phyloP scores from a whole-genome alignment of 108 stramenopile species.

The Fistulifera pelliculosa region DNA sequence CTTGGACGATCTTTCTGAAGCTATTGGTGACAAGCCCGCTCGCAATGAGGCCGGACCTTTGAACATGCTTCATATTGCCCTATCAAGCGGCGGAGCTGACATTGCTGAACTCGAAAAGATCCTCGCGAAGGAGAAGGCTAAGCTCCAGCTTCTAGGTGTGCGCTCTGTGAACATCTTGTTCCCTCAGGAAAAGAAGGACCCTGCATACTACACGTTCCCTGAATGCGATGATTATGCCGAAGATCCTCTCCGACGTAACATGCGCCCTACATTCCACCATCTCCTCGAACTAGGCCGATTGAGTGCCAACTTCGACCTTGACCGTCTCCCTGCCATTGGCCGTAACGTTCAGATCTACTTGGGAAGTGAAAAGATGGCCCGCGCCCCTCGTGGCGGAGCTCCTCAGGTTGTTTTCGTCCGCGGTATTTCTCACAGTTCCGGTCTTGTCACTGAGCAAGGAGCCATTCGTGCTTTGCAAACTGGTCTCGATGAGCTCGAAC shows the following conservation, averaged over 20 bases:
- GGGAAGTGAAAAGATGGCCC: constrained; percentile 68
- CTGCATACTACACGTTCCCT: constrained; percentile 82
- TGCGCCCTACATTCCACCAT: constrained; percentile 96
- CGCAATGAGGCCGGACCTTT: constrained; percentile 47
- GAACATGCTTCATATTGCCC: constrained; percentile 82
- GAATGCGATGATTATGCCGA: constrained; percentile 70
- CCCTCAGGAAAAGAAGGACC: constrained; percentile 61
- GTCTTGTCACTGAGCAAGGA: constrained; percentile 53
- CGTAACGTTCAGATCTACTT: constrained; percentile 89
- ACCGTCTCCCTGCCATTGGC: constrained; percentile 83
- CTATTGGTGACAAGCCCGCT: constrained; percentile 38
- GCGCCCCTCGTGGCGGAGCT: constrained; percentile 50
- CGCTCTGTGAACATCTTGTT: constrained; percentile 77
- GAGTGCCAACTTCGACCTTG: constrained; percentile 70
- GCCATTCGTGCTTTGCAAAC: constrained; percentile 69
- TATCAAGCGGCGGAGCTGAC: constrained; percentile 23
- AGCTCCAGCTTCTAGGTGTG: constrained; percentile 63
- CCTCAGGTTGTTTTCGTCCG: constrained; percentile 92
- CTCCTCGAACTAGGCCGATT: constrained; percentile 84
- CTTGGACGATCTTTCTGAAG: constrained; percentile 46
- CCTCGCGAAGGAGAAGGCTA: constrained; percentile 36
- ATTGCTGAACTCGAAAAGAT: constrained; percentile 40
- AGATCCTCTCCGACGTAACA: constrained; percentile 88
- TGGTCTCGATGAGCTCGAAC: constrained; percentile 94
- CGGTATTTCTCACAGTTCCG: constrained; percentile 85